Percentiles rank a stretch among this genome's conserved stretches.
Conservation (phyloP, 1,284 basidiomycete species). For the Heliocybe sulcata region DNA sequence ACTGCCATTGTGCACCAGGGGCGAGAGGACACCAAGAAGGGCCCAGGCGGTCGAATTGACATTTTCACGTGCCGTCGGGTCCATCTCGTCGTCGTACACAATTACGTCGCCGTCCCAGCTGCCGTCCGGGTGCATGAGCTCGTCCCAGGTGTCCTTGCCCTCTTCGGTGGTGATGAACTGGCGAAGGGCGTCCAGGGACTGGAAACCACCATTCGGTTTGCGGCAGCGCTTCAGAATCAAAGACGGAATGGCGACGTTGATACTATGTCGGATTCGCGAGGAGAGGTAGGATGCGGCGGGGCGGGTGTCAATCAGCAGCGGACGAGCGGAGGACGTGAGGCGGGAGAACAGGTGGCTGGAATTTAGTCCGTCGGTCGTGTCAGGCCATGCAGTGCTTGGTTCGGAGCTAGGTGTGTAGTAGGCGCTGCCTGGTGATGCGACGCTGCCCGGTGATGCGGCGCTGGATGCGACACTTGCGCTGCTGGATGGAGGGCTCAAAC, state of each 20-base stretch:
- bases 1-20: slow-evolving; percentile 42
- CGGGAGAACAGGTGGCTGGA: slow-evolving; percentile 42
- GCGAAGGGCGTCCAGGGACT: slow-evolving; percentile 58
- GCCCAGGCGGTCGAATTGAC: slow-evolving; percentile 54
- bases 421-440: slow-evolving; percentile 32
- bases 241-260: slow-evolving; percentile 80
- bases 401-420: slow-evolving; percentile 58
- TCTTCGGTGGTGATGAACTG: slow-evolving; percentile 74
- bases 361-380: slow-evolving; percentile 31
- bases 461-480: slow-evolving; percentile 39
- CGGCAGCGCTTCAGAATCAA: slow-evolving; percentile 80
- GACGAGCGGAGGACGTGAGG: slow-evolving; percentile 41
- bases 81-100: slow-evolving; percentile 72
- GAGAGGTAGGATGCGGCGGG: slow-evolving; percentile 57
- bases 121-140: slow-evolving; percentile 33
- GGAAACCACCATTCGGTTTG: slow-evolving; percentile 57
- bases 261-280: slow-evolving; percentile 57
- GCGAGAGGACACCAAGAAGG: slow-evolving; percentile 50
- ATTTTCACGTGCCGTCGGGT: slow-evolving; percentile 49
- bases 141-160: slow-evolving; percentile 64
- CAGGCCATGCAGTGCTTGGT: slow-evolving; percentile 12
- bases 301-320: slow-evolving; percentile 76
- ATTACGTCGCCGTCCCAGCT: slow-evolving; percentile 72
- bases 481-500: slow-evolving; percentile 39
- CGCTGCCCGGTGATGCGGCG: slow-evolving; percentile 37